These are phyloP conservation scores for Neophaeococcomyces mojaviensis DNA, from an alignment of 2,329 filamentous ascomycete genomes.

Conservation along the genomic window DNA sequence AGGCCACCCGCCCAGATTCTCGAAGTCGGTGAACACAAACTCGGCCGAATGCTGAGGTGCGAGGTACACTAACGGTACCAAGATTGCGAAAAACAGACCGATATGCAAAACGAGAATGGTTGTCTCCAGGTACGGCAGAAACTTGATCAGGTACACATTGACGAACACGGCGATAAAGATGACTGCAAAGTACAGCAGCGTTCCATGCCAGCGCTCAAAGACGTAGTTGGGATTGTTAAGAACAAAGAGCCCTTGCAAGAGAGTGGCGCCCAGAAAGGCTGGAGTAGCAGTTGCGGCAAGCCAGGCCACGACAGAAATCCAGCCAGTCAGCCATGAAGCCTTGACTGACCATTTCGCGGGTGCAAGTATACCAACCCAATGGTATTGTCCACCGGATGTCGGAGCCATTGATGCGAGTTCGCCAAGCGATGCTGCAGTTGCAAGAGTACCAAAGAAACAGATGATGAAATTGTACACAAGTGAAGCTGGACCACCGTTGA, in stretches of 20 bases:
- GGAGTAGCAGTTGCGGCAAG: slow-evolving; percentile 29
- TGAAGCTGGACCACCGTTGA: slow-evolving; percentile 20
- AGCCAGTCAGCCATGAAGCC: slow-evolving; percentile 19
- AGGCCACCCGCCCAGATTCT: slow-evolving; percentile 40
- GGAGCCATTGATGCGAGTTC: slow-evolving; percentile 35
- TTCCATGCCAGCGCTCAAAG: slow-evolving; percentile 33
- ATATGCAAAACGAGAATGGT: slow-evolving; percentile 27
- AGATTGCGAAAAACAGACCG: slow-evolving; percentile 31
- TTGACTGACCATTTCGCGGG: not conserved
- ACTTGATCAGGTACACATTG: slow-evolving; percentile 28
- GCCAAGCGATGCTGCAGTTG: slow-evolving; percentile 32
- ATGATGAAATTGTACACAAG: slow-evolving; percentile 15
- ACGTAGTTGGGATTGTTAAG: slow-evolving; percentile 31
- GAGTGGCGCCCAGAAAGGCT: slow-evolving; percentile 28
- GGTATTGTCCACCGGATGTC: slow-evolving; percentile 32
- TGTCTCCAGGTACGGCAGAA: slow-evolving; percentile 27
- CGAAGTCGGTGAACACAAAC: slow-evolving; percentile 34
- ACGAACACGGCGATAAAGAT: slow-evolving; percentile 28
- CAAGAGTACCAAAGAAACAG: slow-evolving; percentile 27
- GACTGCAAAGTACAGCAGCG: slow-evolving; percentile 32
- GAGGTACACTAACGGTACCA: slow-evolving; percentile 31
- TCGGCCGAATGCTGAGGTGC: slow-evolving; percentile 26
- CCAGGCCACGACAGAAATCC: slow-evolving; percentile 34
- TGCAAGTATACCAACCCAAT: slow-evolving; percentile 29
- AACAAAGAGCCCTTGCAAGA: slow-evolving; percentile 30